A percentile compares a stretch with the other conserved stretches of the same genome.
Conservation (phyloP, 768 basidiomycete species). For the Macrolepiota albuminosa region DNA sequence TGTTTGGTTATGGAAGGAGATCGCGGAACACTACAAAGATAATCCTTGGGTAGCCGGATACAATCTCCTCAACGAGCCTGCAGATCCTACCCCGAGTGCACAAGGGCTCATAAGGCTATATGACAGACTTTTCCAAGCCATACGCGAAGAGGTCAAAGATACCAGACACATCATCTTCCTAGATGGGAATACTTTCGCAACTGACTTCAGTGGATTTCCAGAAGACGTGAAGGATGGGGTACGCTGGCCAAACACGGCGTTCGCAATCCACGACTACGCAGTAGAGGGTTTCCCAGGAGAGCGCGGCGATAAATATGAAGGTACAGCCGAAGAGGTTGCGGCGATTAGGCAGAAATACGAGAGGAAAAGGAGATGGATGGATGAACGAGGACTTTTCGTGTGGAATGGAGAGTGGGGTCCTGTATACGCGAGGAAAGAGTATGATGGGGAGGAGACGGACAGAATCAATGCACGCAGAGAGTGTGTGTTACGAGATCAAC, state of each 20-base stretch:
- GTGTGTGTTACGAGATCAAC: constrained; percentile 65
- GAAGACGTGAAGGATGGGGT: constrained; percentile 54
- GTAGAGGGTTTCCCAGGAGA: constrained; percentile 63
- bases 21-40: constrained; percentile 68
- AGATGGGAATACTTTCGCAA: constrained; percentile 84
- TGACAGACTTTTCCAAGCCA: constrained; percentile 61
- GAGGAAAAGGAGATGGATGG: constrained; percentile 76
- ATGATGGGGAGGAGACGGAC: constrained; percentile 55
- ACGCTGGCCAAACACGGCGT: constrained; percentile 62
- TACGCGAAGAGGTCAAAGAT: constrained; percentile 63
- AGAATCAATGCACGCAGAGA: constrained; percentile 61
- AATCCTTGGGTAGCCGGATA: constrained; percentile 84
- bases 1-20: constrained; percentile 71
- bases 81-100: constrained; percentile 56
- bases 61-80: constrained; percentile 80
- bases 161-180: constrained; percentile 70
- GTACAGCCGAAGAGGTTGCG: constrained; percentile 46
- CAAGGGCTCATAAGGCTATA: constrained; percentile 67
- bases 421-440: constrained; percentile 64
- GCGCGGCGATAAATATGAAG: constrained; percentile 45
- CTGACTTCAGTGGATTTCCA: constrained; percentile 58
- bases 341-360: constrained; percentile 55
- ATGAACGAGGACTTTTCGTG: constrained; percentile 57
- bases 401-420: constrained; percentile 89
- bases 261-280: constrained; percentile 76